Evolutionary conservation across 495 filamentous ascomycete genomes (phyloP), one percentile per base, ranked within the genome.

Genomic region (Bathelium albidoporum): DNA sequence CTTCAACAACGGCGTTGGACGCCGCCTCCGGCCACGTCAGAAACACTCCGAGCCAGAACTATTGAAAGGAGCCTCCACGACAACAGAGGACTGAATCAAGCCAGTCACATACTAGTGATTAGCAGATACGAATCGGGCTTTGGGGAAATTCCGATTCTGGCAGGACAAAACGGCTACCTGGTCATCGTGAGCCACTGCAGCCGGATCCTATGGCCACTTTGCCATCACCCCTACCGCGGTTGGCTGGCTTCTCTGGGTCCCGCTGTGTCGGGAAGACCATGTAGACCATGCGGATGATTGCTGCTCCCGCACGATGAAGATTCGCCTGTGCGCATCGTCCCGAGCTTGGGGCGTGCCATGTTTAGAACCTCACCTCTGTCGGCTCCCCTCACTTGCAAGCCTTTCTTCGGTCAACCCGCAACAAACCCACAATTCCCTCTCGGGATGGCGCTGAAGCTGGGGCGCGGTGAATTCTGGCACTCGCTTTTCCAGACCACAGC

Each of bases 381-480:
- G 49, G 49, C 49, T 55, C 49, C 49, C 49, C 49, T 55, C 49
- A n/a, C n/a, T n/a, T n/a, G n/a, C n/a, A n/a, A n/a, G n/a, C n/a
- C n/a, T n/a, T n/a, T n/a, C n/a, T n/a, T n/a, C n/a, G 7, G 16
- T 16, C 49, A 55, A n/a, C 29, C 49, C 49, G 49, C 49, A 28
- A 55, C 20, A 29, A n/a, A n/a, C n/a, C 49, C 49, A 55, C 12
- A 49, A 55, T 9, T 28, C 14, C 49, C 49, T 28, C 24, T 24
- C 49, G 22, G 24, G 20, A 9, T 20, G 49, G 49, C 49, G 44
- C 49, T 55, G 49, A 29, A 10, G n/a, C n/a, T 16, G 2, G 49
- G 49, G 22, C 24, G 29, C 49, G 22, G 49, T 55, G 24, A 55
- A 26, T 16, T 55, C 16, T 55, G n/a, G n/a, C n/a, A 11, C 49